Conservation (phyloP, 2,329 filamentous ascomycete species). For the Botrytis fragariae region DNA sequence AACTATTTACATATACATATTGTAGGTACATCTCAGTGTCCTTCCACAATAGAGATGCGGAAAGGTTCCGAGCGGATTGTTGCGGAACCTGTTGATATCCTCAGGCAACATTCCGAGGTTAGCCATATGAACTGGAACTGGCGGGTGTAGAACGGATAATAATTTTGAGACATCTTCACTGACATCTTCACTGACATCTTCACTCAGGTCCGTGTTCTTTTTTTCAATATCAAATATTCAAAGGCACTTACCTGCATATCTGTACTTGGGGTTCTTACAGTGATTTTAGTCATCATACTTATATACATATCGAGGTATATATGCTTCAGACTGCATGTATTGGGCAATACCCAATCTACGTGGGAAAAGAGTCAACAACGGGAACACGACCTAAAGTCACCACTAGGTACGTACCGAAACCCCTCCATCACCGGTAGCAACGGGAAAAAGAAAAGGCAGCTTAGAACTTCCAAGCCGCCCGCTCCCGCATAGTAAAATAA, state of each 20-base stretch:
- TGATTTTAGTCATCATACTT: background rate
- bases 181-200: background rate
- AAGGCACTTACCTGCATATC: background rate
- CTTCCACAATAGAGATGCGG: background rate
- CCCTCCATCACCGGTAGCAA: background rate
- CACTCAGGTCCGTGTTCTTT: background rate
- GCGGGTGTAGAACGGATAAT: background rate
- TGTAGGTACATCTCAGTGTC: background rate
- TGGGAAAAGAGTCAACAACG: background rate
- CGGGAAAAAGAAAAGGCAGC: background rate
- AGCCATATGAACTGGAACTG: background rate
- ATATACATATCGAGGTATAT: background rate
- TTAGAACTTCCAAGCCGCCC: background rate
- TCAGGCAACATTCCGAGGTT: background rate
- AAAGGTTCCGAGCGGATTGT: constrained; percentile 1
- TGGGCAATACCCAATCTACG: background rate
- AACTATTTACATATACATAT: constrained; percentile 12
- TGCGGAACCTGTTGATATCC: background rate
- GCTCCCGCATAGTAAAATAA: background rate
- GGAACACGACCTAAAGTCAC: background rate
- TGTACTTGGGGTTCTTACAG: background rate
- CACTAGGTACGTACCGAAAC: background rate
- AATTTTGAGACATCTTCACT: background rate
- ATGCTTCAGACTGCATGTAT: background rate
- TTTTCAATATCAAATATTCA: background rate